These are phyloP conservation scores for Xylaria acuta DNA, from an alignment of 495 filamentous ascomycete species.

Conservation along the genomic window DNA sequence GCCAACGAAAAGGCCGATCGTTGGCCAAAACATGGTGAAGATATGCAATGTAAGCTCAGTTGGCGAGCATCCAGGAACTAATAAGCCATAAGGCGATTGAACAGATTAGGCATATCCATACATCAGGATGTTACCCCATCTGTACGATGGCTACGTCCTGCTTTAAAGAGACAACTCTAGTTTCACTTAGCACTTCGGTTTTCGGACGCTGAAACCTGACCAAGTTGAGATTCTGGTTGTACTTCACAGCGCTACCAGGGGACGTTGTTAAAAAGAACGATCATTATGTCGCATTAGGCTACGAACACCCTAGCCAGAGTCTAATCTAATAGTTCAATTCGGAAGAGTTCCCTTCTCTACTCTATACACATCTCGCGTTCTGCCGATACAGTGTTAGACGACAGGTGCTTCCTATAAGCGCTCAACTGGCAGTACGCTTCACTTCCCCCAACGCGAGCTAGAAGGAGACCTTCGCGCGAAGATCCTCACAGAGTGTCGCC, in stretches of 20 bases:
- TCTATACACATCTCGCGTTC: not conserved
- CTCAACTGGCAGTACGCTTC: not conserved
- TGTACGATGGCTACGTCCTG: not conserved
- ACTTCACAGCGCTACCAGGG: not conserved
- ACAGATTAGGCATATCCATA: too few species aligned
- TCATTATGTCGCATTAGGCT: not conserved
- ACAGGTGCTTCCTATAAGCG: not conserved
- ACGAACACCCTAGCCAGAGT: not conserved
- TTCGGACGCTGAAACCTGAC: not conserved
- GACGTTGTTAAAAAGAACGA: not conserved
- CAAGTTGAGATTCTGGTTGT: not conserved
- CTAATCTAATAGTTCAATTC: not conserved
- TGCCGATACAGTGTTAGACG: not conserved
- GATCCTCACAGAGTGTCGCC: not conserved
- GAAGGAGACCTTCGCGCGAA: constrained; percentile 14
- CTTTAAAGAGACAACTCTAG: not conserved
- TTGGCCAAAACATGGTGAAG: not conserved
- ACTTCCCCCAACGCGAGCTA: not conserved
- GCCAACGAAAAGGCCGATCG: not conserved
- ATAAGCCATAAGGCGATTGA: not conserved
- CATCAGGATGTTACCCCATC: not conserved
- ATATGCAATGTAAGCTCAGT: not conserved
- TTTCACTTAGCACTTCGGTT: not conserved
- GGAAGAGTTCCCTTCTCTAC: not conserved
- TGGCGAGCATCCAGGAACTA: not conserved